Evolutionary conservation across 148 eudicot genomes (phyloP), one percentile per base, ranked within the genome.

Genomic region (Chenopodium album): DNA sequence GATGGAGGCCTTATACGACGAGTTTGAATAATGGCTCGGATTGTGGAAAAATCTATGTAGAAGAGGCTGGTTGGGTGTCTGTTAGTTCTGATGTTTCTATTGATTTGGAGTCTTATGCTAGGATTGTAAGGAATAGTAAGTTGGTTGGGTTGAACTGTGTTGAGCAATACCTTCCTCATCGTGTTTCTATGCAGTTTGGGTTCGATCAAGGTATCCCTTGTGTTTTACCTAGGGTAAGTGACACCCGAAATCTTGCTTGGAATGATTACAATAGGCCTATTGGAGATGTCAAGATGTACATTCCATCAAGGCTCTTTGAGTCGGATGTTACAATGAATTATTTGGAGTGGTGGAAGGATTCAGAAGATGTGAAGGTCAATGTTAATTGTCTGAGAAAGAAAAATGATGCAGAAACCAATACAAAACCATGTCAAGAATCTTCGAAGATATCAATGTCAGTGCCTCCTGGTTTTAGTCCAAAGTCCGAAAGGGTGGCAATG

Each of bases 161-260:
- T 19, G 88, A 89, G 76, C 77, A 77, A 19, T 92, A 92, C 79
- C 81, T 78, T 23, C 94, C 92, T 17, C 90, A 92, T 81, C 83
- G 91, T 2, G 92, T 89, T 3, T 83, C 91, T 1, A 92, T 82
- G 90, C 92, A 92, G 20, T 92, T 92, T 48, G 89, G 94, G 46
- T 66, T 87, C 19, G 91, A 86, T 74, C 92, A 90, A 54, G 92
- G 87, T 16, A 56, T 92, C 44, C 94, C 94, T 0, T 66, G 75
- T 56, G 68, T 26, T n/a, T 68, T 79, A 16, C 75, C 71, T 37
- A 31, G 52, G 12, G 14, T n/a, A 4, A 71, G 31, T 11, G 63
- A 41, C 29, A 44, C 5, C 20, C 20, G 10, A 16, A 9, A 73
- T 68, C 46, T 11, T 31, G 86, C 82, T 48, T 86, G 86, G 85